These are phyloP conservation scores for Papiliotrema terrestris DNA, from an alignment of 1,284 basidiomycete genomes.

Conservation along the genomic window DNA sequence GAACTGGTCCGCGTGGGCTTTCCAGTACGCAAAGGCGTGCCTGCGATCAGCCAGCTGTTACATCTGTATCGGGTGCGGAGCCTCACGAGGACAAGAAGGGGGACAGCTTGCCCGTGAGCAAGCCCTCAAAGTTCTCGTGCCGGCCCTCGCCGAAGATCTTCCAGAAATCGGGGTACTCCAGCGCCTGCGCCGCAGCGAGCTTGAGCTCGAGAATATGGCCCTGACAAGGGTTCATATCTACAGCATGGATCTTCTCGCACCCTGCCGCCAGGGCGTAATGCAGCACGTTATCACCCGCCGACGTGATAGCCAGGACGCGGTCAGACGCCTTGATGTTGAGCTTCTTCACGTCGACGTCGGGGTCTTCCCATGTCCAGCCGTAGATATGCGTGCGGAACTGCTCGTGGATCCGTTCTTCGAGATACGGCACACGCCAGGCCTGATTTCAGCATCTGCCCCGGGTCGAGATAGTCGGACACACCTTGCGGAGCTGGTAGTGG, in stretches of 20 bases:
- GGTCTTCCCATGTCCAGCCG: slow-evolving; percentile 74
- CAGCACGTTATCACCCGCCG: slow-evolving; percentile 75
- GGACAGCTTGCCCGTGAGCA: slow-evolving; percentile 65
- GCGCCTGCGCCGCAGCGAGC: slow-evolving; percentile 62
- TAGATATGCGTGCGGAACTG: slow-evolving; percentile 76
- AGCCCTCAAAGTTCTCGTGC: slow-evolving; percentile 60
- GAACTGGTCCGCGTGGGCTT: slow-evolving; percentile 63
- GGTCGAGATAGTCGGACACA: slow-evolving; percentile 29
- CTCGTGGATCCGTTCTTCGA: slow-evolving; percentile 67
- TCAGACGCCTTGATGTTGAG: slow-evolving; percentile 62
- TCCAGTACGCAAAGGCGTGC: slow-evolving; percentile 58
- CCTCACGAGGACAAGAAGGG: slow-evolving; percentile 69
- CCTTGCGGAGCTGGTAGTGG: slow-evolving; percentile 67
- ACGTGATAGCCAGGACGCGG: slow-evolving; percentile 71
- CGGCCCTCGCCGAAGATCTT: slow-evolving; percentile 66
- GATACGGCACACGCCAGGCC: slow-evolving; percentile 73
- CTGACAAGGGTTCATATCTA: slow-evolving; percentile 59
- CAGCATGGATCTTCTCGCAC: slow-evolving; percentile 67
- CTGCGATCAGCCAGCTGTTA: slow-evolving; percentile 12
- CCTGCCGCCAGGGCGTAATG: slow-evolving; percentile 71
- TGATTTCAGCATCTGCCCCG: slow-evolving; percentile 30
- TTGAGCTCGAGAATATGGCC: slow-evolving; percentile 77
- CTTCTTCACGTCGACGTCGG: slow-evolving; percentile 68
- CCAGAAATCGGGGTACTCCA: slow-evolving; percentile 69
- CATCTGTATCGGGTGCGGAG: not conserved